Evolutionary conservation across 352 stramenopile genomes (phyloP), one percentile per base, ranked within the genome.

Genomic region (Phytopythium sindhum): DNA sequence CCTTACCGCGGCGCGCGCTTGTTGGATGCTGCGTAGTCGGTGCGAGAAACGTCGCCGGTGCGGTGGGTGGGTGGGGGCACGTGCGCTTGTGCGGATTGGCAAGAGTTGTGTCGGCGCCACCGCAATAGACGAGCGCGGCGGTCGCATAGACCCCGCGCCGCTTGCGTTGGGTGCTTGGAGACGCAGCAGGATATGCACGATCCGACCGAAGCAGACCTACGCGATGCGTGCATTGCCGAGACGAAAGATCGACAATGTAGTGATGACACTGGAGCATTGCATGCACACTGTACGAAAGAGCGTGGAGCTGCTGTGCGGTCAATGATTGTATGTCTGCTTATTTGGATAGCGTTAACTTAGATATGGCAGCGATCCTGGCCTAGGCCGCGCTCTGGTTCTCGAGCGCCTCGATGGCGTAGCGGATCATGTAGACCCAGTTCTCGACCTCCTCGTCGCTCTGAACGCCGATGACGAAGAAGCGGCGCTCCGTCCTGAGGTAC

Each of bases 361-460:
- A 50, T 12, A 26, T 48, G 41, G 42, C 14, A 11, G 42, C 45
- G 45, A 7, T 19, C 42, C 3, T 11, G 6, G 28, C 14, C 48
- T 55, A 55, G 21, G 17, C 31, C 26, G 52, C 44, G 11, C 57
- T 57, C 57, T 88, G 66, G 51, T 84, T 89, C 67, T 95, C 83
- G 53, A 93, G 77, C 12, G 84, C 90, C 65, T 96, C 87, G 65
- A 96, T 94, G 37, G 82, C 87, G 58, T 88, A 96, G 15, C 81
- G 80, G 51, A 94, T 81, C 82, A 96, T 84, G 66, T 88, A 96
- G 44, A 96, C 74, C 87, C 87, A 96, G 65, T 87, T 79, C 44
- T 87, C 79, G 10, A 96, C 81, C 60, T 94, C 87, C 42, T 74
- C 74, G 63, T 92, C 82, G 64, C 74, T 90, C 52, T 91, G 72